Conservation (phyloP, 2,329 filamentous ascomycete genomes). For the Sarocladium oryzae region DNA sequence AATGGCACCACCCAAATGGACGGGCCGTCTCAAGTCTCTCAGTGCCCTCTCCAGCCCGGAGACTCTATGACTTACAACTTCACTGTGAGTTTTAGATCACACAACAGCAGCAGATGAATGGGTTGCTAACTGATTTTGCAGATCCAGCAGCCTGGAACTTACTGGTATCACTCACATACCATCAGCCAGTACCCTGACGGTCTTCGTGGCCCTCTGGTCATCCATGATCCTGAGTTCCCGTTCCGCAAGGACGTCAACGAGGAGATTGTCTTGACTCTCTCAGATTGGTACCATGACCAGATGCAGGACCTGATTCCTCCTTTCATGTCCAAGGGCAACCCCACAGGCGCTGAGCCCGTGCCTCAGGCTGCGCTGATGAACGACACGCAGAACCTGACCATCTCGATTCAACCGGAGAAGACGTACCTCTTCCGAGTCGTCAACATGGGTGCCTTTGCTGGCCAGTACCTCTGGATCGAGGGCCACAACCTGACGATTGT, state of each 20-base stretch:
- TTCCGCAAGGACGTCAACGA: constrained; percentile 53
- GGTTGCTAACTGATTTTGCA: constrained; percentile 16
- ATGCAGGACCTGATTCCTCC: constrained; percentile 38
- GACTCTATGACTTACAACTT: constrained; percentile 65
- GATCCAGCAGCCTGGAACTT: constrained; percentile 63
- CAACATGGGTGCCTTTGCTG: constrained; percentile 67
- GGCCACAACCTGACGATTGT: constrained; percentile 62
- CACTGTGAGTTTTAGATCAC: constrained; percentile 37
- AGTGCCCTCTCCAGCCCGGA: constrained; percentile 61
- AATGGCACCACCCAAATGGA: constrained; percentile 66
- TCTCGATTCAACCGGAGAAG: constrained; percentile 57
- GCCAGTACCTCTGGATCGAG: constrained; percentile 61
- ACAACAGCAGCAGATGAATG: constrained; percentile 18
- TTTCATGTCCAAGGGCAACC: constrained; percentile 49
- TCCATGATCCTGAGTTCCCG: constrained; percentile 56
- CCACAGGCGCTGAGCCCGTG: constrained; percentile 56
- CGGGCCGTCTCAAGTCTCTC: constrained; percentile 58
- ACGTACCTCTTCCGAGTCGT: constrained; percentile 69
- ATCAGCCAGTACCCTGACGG: constrained; percentile 66
- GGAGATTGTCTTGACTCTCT: constrained; percentile 58
- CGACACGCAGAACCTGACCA: constrained; percentile 54
- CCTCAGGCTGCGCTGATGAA: constrained; percentile 66
- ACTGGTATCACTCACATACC: constrained; percentile 73
- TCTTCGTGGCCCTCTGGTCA: constrained; percentile 55
- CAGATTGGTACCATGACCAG: constrained; percentile 64